Conservation (phyloP, 2,329 filamentous ascomycete genomes). For the Fusarium anthophilum region DNA sequence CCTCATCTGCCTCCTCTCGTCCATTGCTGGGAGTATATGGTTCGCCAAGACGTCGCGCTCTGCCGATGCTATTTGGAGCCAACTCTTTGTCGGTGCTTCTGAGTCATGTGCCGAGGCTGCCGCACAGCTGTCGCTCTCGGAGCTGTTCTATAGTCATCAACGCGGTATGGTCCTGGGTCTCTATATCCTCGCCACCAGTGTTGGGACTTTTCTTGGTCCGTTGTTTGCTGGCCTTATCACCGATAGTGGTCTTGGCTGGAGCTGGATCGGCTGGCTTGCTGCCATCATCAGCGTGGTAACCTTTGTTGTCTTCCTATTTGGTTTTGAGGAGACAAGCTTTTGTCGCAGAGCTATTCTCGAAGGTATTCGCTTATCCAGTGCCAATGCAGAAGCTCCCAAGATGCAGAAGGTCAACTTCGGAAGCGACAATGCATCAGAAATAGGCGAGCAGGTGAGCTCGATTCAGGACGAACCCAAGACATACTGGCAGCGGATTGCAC, state of each 20-base stretch:
- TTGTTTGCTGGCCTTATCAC: not conserved
- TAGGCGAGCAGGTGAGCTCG: not conserved
- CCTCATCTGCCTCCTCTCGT: not conserved
- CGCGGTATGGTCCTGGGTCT: not conserved
- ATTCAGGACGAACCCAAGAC: not conserved
- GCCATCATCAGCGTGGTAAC: not conserved
- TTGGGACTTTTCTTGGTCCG: not conserved
- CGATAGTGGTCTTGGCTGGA: not conserved
- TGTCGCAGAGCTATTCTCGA: not conserved
- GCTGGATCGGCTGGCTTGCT: not conserved
- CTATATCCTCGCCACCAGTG: not conserved
- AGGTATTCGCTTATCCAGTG: not conserved
- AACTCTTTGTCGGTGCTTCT: not conserved
- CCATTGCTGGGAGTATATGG: not conserved
- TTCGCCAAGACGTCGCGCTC: not conserved
- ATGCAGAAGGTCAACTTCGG: not conserved
- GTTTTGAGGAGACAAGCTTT: not conserved
- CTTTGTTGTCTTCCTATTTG: not conserved
- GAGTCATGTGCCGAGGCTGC: not conserved
- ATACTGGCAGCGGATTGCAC: not conserved
- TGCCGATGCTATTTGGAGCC: not conserved
- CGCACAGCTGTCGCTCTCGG: not conserved
- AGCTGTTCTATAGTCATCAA: not conserved
- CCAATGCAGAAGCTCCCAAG: not conserved
- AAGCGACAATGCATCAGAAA: not conserved